These are phyloP conservation scores for Orychophragmus violaceus DNA, from an alignment of 345 rosid genomes.

Conservation along the genomic window DNA sequence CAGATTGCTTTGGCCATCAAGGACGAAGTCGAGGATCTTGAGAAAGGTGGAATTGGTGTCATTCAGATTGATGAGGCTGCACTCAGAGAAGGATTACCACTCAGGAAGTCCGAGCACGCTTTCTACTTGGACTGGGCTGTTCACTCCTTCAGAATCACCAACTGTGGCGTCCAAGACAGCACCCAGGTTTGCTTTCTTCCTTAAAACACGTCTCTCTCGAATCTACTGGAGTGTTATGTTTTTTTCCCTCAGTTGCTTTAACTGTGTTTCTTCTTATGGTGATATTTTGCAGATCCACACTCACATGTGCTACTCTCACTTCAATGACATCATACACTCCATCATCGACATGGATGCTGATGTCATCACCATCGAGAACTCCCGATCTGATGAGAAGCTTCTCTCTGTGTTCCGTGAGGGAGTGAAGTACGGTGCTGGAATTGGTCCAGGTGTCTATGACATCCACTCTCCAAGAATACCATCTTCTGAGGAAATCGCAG, in stretches of 20 bases:
- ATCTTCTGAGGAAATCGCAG: slow-evolving; percentile 86
- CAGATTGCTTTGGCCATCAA: slow-evolving; percentile 98
- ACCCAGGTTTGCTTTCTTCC: slow-evolving; percentile 62
- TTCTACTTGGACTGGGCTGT: slow-evolving; percentile 99
- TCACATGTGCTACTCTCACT: slow-evolving; percentile 99
- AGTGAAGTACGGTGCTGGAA: slow-evolving; percentile 94
- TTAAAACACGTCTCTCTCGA: background rate
- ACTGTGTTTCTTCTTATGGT: background rate
- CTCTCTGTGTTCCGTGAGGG: slow-evolving; percentile 97
- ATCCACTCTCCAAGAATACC: slow-evolving; percentile 99
- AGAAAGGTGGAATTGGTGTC: slow-evolving; percentile 78
- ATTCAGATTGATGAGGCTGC: slow-evolving; percentile 99
- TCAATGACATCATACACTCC: slow-evolving; percentile 97
- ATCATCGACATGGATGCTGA: slow-evolving; percentile 97
- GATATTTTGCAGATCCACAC: slow-evolving; percentile 67
- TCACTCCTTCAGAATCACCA: slow-evolving; percentile 99
- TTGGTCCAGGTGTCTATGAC: slow-evolving; percentile 95
- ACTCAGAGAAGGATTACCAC: slow-evolving; percentile 91
- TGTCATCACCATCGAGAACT: slow-evolving; percentile 98
- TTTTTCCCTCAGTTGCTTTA: too few species aligned
- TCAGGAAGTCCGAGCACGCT: slow-evolving; percentile 94
- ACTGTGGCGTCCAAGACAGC: slow-evolving; percentile 77
- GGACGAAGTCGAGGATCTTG: slow-evolving; percentile 97
- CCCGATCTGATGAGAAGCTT: slow-evolving; percentile 97
- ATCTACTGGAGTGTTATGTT: background rate